Evolutionary conservation across 1,139 yeast species (phyloP), one percentile per base, ranked within the genome.

Genomic region (Geotrichum aggregatum): DNA sequence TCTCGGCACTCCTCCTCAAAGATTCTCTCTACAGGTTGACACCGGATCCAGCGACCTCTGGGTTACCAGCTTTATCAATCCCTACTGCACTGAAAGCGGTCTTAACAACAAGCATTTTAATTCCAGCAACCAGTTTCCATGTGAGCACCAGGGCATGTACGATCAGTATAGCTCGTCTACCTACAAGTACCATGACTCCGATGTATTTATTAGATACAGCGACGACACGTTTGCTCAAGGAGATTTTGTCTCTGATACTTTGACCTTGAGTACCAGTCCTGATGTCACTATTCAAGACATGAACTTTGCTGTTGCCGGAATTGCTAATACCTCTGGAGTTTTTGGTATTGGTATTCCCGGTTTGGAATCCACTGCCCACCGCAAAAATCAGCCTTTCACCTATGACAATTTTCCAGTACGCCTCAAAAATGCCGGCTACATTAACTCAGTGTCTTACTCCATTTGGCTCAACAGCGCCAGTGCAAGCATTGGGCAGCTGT

Each of bases 201-300:
- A 66, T 11, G 76, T 77, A 56, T 63, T 61, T 40, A 83, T 84
- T 59, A 56, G 69, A 31, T 85, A 85, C 61, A 88, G 82, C 30
- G 92, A 84, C 65, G 63, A 67, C 5, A 75, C 86, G 3, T 72
- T 66, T 61, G 89, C 91, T 2, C 56, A 59, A 3, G 94, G 94
- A 44, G 64, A 71, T 45, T 84, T 83, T 80, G 87, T 48, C 10
- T 47, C 56, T 21, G 56, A 53, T 34, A 36, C 31, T 4, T 45
- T 53, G 14, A 43, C 52, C 11, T 31, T 49, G 18, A 19, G 40
- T 13, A 48, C 42, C n/a, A 18, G 19, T n/a, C 51, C 51, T 21
- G 31, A 42, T 22, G 36, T 48, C 24, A 41, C 26, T 21, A 44
- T 52, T 31, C 28, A 11, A 18, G 49, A 49, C 19, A 52, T 52